phyloP scores from a whole-genome alignment of 345 rosid genomes.

The Reutealis trisperma region DNA sequence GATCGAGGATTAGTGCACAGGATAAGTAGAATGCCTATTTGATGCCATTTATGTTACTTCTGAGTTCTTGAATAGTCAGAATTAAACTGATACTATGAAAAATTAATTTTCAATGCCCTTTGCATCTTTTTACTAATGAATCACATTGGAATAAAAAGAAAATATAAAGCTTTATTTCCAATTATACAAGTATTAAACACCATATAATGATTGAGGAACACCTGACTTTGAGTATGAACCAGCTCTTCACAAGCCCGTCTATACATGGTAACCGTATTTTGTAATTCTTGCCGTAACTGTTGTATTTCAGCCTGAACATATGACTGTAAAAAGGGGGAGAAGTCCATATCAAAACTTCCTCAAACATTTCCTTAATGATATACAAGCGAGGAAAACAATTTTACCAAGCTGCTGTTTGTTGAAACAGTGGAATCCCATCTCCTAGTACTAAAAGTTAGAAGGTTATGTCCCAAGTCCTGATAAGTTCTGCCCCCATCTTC shows the following conservation, averaged over 20 bases:
- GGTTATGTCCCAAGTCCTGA: constrained; percentile 14
- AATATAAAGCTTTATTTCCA: no score
- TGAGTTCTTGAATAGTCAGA: not conserved
- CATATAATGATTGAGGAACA: constrained; percentile 18
- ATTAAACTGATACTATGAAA: no score
- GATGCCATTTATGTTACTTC: not conserved
- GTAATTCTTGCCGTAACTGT: constrained; percentile 62
- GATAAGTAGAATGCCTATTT: no score
- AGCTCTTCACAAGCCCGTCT: constrained; percentile 72
- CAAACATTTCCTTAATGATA: not conserved
- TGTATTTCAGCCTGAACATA: constrained; percentile 61
- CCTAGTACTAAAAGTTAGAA: constrained; percentile 1
- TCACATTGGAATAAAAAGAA: no score
- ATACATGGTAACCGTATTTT: constrained; percentile 61
- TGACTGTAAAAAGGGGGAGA: constrained; percentile 38
- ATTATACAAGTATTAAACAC: not conserved
- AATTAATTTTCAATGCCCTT: no score
- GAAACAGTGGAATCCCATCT: constrained; percentile 24
- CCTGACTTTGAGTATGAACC: constrained; percentile 72
- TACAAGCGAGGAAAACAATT: not conserved
- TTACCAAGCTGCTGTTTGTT: constrained; percentile 38
- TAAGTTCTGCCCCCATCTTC: constrained; percentile 13
- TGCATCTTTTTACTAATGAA: no score
- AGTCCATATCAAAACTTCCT: not conserved
- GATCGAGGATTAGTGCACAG: not conserved